Base-by-base conservation (phyloP, 225 moss, liverwort and hornwort genomes). In the Antitrichia curtipendula region DNA sequence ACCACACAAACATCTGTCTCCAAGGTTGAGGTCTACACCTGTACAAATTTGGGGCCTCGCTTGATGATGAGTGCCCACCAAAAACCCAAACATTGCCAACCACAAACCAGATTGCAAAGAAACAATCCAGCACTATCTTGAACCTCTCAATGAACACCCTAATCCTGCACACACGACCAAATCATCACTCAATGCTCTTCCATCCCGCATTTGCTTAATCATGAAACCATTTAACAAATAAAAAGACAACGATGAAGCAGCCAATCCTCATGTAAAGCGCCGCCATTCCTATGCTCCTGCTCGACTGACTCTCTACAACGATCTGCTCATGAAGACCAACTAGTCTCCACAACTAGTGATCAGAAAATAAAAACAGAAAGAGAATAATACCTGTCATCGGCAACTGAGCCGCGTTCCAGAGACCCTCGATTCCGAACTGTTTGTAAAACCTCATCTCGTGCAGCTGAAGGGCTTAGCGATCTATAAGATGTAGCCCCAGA, bases 1-100 rank as follows among this genome's bases (percentile, higher is more conserved):
- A 75, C 53, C 13, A 52, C 32, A 54, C 43, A 74, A 85, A 34
- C 85, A 79, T 68, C 28, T 27, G 32, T 47, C 77, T 38, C 82
- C 62, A 31, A 80, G 31, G 71, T 59, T 66, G 40, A 13, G 41
- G 19, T 72, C 52, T n/a, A 66, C 61, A 94, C 94, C 92, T 94
- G 93, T 90, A 94, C 88, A 94, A 61, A 86, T 91, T 92, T 24
- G 94, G 92, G 41, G 92, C 90, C 58, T 92, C 91, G 86, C 87
- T 93, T 74, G 93, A 78, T 61, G 92, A 93, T 28, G 94, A 81
- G 82, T 91, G 93, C 68, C 91, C 91, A 53, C 92, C 92, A 79
- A 94, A 94, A 85, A 92, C 63, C 92, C 94, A 92, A 59, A 94
- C 93, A 47, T 92, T 92, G 79, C 92, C 94, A 70, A 94, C 91